Percentiles rank a stretch among this genome's conserved stretches.
These are phyloP conservation scores for Jatropha podagrica DNA, from an alignment of 441 rosid species.

Conservation along the genomic window DNA sequence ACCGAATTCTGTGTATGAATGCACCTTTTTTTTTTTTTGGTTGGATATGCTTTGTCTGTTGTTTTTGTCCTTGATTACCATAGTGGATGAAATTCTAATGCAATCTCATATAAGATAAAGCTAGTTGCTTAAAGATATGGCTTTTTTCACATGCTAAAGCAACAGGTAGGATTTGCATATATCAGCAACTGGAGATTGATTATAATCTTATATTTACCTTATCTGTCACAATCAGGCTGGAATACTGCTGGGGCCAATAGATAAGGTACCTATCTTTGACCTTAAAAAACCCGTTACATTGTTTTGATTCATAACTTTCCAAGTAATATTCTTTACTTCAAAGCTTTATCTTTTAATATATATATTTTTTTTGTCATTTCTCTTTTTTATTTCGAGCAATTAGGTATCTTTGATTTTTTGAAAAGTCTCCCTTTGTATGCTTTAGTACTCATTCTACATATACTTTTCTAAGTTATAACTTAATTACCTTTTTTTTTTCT, in stretches of 20 bases:
- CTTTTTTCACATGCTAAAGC: neutral
- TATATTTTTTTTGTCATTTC: too few species aligned
- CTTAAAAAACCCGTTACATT: too few species aligned
- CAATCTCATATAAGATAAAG: neutral
- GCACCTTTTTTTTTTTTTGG: neutral
- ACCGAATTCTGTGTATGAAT: neutral
- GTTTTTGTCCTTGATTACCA: neutral
- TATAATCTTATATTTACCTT: neutral
- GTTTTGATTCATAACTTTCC: neutral
- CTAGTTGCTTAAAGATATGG: neutral
- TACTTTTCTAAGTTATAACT: neutral
- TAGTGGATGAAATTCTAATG: neutral
- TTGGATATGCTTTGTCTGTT: neutral
- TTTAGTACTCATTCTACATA: neutral
- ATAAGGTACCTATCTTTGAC: conserved; percentile 5
- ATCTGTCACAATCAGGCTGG: neutral
- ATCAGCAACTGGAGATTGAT: neutral
- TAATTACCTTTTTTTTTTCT: neutral
- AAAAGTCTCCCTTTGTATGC: neutral
- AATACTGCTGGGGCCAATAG: neutral
- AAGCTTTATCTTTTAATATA: neutral
- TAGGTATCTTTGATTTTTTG: neutral
- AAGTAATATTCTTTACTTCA: neutral
- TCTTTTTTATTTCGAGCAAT: neutral
- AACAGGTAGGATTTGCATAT: neutral